phyloP scores from a whole-genome alignment of 345 rosid genomes.

The Acer negundo region DNA sequence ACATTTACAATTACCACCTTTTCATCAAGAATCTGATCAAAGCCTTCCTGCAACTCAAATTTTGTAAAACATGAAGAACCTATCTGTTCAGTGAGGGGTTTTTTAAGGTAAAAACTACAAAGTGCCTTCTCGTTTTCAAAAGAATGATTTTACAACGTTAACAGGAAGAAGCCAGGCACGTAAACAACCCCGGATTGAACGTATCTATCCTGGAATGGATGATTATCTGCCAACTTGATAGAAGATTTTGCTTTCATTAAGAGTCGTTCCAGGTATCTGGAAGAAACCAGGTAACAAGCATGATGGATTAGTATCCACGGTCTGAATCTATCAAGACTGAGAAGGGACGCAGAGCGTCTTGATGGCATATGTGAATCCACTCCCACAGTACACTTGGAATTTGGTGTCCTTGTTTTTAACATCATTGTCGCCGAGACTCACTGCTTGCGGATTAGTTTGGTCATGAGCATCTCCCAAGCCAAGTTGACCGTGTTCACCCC shows the following conservation, averaged over 20 bases:
- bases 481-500: conserved; percentile 99
- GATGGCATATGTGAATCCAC: conserved; percentile 68
- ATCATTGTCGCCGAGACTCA: conserved; percentile 34
- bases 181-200: background rate
- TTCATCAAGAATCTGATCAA: too few relatives aligned
- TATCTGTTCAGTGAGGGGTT: too few relatives aligned
- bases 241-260: background rate
- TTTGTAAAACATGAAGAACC: too few relatives aligned
- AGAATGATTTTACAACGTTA: too few relatives aligned
- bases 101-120: too few relatives aligned
- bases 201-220: background rate
- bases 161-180: too few relatives aligned
- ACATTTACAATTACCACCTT: too few relatives aligned
- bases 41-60: too few relatives aligned
- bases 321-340: background rate
- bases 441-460: conserved; percentile 51
- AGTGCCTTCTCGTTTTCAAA: too few relatives aligned
- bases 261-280: background rate
- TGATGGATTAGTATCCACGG: background rate
- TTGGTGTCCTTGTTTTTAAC: conserved; percentile 17
- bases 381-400: conserved; percentile 70
- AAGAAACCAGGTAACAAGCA: background rate
- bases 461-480: conserved; percentile 70
- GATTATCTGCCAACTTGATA: background rate
- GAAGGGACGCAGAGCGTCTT: conserved; percentile 19